Percentiles rank a stretch among this genome's conserved stretches.
Evolutionary conservation across 305 asterid species (phyloP).

Genomic region (Fraxinus sp.): DNA sequence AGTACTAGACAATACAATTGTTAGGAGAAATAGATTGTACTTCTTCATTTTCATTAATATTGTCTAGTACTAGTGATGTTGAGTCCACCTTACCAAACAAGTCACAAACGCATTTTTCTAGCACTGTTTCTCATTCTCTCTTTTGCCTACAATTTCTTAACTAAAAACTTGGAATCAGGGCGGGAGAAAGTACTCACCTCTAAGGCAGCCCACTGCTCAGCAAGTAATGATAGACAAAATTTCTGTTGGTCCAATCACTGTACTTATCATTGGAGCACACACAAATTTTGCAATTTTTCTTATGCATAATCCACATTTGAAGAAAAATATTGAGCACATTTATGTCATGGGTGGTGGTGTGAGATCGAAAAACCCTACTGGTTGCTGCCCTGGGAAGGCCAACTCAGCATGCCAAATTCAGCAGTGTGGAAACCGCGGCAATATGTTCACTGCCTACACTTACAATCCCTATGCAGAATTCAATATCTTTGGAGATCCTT

Average conservation of each 20-base stretch:
- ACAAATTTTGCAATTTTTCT: slow-evolving; percentile 71
- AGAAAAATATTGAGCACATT: slow-evolving; percentile 61
- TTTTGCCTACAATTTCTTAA: neutral
- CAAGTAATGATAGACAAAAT: slow-evolving; percentile 64
- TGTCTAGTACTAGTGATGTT: neutral
- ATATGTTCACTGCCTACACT: slow-evolving; percentile 55
- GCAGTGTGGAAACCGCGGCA: slow-evolving; percentile 71
- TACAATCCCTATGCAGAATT: slow-evolving; percentile 80
- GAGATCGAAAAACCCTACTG: slow-evolving; percentile 64
- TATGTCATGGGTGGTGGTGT: slow-evolving; percentile 87
- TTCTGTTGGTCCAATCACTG: slow-evolving; percentile 64
- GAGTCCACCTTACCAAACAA: neutral
- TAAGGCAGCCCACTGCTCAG: slow-evolving; percentile 74
- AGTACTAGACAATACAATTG: neutral
- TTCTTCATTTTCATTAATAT: neutral
- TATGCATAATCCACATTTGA: slow-evolving; percentile 68
- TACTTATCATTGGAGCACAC: slow-evolving; percentile 51
- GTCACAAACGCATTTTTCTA: neutral
- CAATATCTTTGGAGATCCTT: slow-evolving; percentile 84
- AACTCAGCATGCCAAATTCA: slow-evolving; percentile 44
- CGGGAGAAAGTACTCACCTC: slow-evolving; percentile 61
- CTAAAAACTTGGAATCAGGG: slow-evolving; percentile 43
- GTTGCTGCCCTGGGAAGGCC: slow-evolving; percentile 57
- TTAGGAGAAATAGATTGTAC: neutral
- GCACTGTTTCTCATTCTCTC: neutral